Evolutionary conservation across 2,329 filamentous ascomycete genomes (phyloP), one percentile per base, ranked within the genome.

Genomic region (Tolypocladium amazonense): DNA sequence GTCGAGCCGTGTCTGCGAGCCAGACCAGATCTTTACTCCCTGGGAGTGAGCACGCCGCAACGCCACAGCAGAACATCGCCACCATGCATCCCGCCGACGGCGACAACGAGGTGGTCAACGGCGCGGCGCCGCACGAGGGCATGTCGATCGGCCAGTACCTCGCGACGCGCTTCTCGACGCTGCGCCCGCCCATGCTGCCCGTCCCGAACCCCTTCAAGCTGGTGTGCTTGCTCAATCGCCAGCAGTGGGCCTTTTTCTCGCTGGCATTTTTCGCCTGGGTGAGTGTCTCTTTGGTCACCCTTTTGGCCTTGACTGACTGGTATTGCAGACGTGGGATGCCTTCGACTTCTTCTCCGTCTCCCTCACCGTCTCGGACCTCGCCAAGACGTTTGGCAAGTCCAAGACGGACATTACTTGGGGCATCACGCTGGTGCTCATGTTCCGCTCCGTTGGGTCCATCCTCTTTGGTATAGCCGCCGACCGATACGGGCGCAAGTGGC

Each of bases 331-430:
- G 0, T 85, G 82, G 82, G 83, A 87, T 67, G 77, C 84, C 4
- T 87, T 87, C 64, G 85, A 88, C 70, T 88, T 87, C 73, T 85
- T 86, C 70, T 85, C 83, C 54, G 84, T 87, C 33, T 84, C 81
- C 1, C 74, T 88, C 53, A 85, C 82, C 0, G 75, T 85, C 20
- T 79, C 74, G 15, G 76, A 82, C 27, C 73, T 88, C 18, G 75
- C 79, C 41, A 71, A 79, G 58, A 73, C 75, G 1, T 87, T 87
- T 64, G 74, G 71, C 60, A 79, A 76, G 62, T 70, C 78, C 57
- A 82, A 81, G 59, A 78, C 81, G 5, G 81, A 85, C 63, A 84
- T 87, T 30, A 84, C 83, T 18, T 86, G 83, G 82, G 84, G 83
- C 35, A 86, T 87, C 65, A 86, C 84, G 0, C 74, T 86, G 7